Conservation (phyloP, 306 rosid species). For the Pachyrhizus erosus region DNA sequence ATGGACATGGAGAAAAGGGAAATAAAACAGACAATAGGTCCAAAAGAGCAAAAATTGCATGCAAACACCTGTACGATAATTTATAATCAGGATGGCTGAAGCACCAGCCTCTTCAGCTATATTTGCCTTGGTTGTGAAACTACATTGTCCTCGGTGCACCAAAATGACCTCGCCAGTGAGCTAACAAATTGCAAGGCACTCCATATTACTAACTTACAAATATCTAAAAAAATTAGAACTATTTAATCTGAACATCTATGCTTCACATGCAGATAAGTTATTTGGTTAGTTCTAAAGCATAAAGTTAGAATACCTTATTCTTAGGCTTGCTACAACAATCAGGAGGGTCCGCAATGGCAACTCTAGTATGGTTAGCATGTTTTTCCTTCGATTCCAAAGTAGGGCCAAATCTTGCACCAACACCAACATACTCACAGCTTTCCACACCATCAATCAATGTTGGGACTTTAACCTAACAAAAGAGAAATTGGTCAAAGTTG, state of each 20-base stretch:
- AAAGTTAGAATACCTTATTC: constrained; percentile 60
- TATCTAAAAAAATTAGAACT: constrained; percentile 35
- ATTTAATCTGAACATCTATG: constrained; percentile 38
- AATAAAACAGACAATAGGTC: constrained; percentile 18
- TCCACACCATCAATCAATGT: constrained; percentile 72
- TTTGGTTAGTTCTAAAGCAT: constrained; percentile 23
- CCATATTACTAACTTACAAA: constrained; percentile 53
- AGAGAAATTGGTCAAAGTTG: constrained; percentile 22
- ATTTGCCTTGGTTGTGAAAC: constrained; percentile 95
- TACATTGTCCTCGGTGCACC: constrained; percentile 93
- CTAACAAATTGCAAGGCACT: constrained; percentile 71
- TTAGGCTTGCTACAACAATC: constrained; percentile 77
- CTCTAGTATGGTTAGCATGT: constrained; percentile 80
- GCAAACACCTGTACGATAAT: constrained; percentile 74
- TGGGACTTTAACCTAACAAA: constrained; percentile 85
- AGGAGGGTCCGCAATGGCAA: constrained; percentile 94
- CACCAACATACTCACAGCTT: constrained; percentile 78
- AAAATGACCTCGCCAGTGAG: constrained; percentile 80
- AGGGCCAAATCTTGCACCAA: constrained; percentile 94
- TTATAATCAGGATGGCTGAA: constrained; percentile 91
- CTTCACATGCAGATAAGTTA: constrained; percentile 35
- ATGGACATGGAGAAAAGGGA: background rate
- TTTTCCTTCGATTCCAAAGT: constrained; percentile 88
- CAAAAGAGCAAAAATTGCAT: constrained; percentile 26
- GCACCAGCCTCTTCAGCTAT: constrained; percentile 80